Evolutionary conservation across 2,329 filamentous ascomycete species (phyloP).

Genomic region (Pezicula carpinea): DNA sequence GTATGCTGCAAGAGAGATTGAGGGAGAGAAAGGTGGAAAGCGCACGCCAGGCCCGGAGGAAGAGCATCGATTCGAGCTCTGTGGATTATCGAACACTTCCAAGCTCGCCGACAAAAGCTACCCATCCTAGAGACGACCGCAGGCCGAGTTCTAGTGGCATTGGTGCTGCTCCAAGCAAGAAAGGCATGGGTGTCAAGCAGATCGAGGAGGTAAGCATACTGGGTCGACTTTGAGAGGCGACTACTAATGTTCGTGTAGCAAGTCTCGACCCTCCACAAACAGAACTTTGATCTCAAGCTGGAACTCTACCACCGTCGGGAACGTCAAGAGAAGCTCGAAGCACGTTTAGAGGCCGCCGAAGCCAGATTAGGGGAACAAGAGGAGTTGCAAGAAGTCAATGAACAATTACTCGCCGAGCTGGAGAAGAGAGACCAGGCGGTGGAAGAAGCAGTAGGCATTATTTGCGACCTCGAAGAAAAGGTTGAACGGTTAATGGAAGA

Average conservation of each 20-base stretch:
- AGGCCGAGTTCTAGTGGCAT: conserved; percentile 25
- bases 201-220: conserved; percentile 54
- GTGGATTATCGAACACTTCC: conserved; percentile 17
- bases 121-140: conserved; percentile 17
- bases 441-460: conserved; percentile 66
- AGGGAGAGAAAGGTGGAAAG: conserved; percentile 29
- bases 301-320: conserved; percentile 67
- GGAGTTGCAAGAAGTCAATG: conserved; percentile 53
- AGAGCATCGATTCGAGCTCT: conserved; percentile 17
- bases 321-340: conserved; percentile 55
- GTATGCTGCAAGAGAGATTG: conserved; percentile 28
- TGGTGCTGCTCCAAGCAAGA: conserved; percentile 30
- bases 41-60: conserved; percentile 16
- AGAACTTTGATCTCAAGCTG: conserved; percentile 73
- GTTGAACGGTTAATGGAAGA: conserved; percentile 50
- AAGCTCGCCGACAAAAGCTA: conserved; percentile 25
- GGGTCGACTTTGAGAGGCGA: neutral
- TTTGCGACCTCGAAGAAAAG: conserved; percentile 58
- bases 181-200: conserved; percentile 59
- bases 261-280: conserved; percentile 64
- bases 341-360: conserved; percentile 49
- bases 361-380: conserved; percentile 33
- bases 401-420: conserved; percentile 53
- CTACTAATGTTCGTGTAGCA: conserved; percentile 39
- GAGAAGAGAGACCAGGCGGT: conserved; percentile 67